Base-by-base conservation (phyloP, 2,329 filamentous ascomycete genomes). In the Escovopsis sp. region DNA sequence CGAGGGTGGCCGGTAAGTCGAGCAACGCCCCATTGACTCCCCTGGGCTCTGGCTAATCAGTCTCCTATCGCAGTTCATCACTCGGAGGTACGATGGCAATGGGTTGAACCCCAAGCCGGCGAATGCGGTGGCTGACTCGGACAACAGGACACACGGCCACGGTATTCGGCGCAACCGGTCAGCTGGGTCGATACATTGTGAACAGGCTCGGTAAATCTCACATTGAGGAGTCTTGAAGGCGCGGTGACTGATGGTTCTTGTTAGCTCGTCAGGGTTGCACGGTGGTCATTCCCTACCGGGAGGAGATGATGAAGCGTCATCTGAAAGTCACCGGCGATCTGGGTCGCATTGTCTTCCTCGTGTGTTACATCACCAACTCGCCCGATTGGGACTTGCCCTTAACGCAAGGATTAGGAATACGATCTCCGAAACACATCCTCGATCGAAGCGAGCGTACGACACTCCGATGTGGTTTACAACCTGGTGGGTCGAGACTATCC, bases 391-490 rank as follows among this genome's bases (percentile, higher is more conserved):
- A 33, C 43, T 39, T 12, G 8, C 10, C 39, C 47, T 48, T 53
- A 50, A 45, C 28, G 19, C 12, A 9, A 26, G 12, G 11, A n/a
- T 48, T 7, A 88, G 84, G 91, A 98, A 75, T 93, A 85, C 64
- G 91, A 98, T 58, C 73, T 98, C 47, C 81, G 80, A 58, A 98
- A 98, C 66, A 96, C 87, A 36, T 73, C 83, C 53, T 96, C 89
- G 28, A 91, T 98, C 55, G 91, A 98, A 62, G 88, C 94, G 65
- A 91, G 85, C 56, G 88, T 98, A 42, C 77, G 91, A 55, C 91
- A 98, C 64, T 96, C 89, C 36, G 91, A 98, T 60, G 83, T 95
- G 48, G 91, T 98, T 50, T 94, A 94, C 72, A 98, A 98, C 66
- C 71, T 98, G 54, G 74, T 95, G 57, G 91, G 91, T 50, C 83